Base-by-base conservation (phyloP, 768 basidiomycete species). In the Termitomyces sp. region DNA sequence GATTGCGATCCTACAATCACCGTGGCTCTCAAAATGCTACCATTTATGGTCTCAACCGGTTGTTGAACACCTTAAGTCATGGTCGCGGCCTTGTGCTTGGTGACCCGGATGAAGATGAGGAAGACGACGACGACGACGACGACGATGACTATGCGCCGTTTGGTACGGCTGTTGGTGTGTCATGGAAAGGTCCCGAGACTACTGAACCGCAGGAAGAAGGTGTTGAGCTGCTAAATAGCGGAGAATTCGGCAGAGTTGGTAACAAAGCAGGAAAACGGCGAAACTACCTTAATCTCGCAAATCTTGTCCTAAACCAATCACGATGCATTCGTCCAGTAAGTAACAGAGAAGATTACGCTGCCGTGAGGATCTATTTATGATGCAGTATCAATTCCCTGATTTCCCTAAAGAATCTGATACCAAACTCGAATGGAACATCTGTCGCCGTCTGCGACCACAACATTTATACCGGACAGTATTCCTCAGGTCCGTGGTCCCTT, bases 381-480 rank as follows among this genome's bases (percentile, higher is more conserved):
- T 44, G 10, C 2, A 22, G 7, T 8, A 9, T 14, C 13, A 20
- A 35, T 50, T 22, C n/a, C 53, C 33, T 48, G 45, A 43, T 14
- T 16, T 5, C 26, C 11, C 13, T 32, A 16, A 61, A 95, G 90
- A 77, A 81, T 52, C 71, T 91, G 33, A 70, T 94, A 10, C 93
- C 93, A 0, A 95, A 94, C 62, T 79, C 86, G 10, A 81, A 82
- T 63, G 93, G 93, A 16, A 88, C 88, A 3, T 83, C 89, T 3
- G 92, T 95, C 0, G 88, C 90, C 2, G 76, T 78, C 40, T 88
- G 89, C 65, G 74, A 74, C 8, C 73, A 83, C 28, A 94, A 92
- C 60, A 82, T 92, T 40, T 96, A 96, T 67, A 87, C 84, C 5
- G 94, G 89, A 0, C 92, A 93, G 68, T 95, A 84, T 69, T 92